These are phyloP conservation scores for Trypanosoma vivax DNA, from an alignment of 208 protist species.

Conservation along the genomic window DNA sequence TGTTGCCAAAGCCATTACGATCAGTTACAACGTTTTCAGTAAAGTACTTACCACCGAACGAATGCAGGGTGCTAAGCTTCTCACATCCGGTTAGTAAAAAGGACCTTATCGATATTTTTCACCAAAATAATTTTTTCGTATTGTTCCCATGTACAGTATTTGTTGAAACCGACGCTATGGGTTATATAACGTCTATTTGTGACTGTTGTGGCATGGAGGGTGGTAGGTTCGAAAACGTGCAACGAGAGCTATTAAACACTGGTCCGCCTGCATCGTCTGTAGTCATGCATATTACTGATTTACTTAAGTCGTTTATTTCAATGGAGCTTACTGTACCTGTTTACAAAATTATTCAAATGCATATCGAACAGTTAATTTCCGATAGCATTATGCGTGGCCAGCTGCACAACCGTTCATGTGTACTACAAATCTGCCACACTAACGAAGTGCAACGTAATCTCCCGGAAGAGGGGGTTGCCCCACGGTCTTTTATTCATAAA, in stretches of 20 bases:
- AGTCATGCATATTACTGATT: conserved; percentile 10
- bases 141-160: conserved; percentile 16
- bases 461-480: not conserved
- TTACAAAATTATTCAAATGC: conserved; percentile 41
- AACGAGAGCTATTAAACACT: too few species aligned
- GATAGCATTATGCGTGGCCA: conserved; percentile 65
- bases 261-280: too few species aligned
- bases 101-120: conserved; percentile 2
- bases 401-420: conserved; percentile 46
- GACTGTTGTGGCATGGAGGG: conserved; percentile 28
- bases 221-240: too few species aligned
- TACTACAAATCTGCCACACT: conserved; percentile 33
- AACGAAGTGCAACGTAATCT: conserved; percentile 25
- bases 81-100: not conserved
- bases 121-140: not conserved
- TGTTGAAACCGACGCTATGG: conserved; percentile 18
- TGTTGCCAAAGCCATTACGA: conserved; percentile 43
- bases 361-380: conserved; percentile 46
- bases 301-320: conserved; percentile 1
- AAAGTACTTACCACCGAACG: conserved; percentile 63
- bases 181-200: conserved; percentile 22
- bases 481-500: not conserved
- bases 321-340: not conserved
- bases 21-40: conserved; percentile 24
- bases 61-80: conserved; percentile 50